A percentile compares a stretch with the other conserved stretches of the same genome.
phyloP scores from a whole-genome alignment of 768 basidiomycete genomes.

The Kwoniella europaea region DNA sequence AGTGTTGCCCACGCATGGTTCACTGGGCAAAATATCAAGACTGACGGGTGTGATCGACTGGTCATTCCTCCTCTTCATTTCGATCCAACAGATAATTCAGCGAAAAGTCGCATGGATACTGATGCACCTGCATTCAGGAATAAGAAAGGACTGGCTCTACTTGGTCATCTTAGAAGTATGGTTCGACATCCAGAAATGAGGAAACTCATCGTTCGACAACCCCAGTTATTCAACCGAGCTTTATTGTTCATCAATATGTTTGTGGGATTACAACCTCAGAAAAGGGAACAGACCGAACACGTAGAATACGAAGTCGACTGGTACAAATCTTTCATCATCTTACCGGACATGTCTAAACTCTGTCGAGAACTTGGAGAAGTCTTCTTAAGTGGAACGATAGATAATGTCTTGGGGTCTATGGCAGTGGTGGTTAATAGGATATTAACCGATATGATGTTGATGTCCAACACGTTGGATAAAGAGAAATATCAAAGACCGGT shows the following conservation, averaged over 20 bases:
- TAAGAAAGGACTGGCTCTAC: conserved; percentile 94
- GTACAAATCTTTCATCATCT: conserved; percentile 96
- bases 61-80: conserved; percentile 64
- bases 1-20: conserved; percentile 88
- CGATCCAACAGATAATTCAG: conserved; percentile 18
- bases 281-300: conserved; percentile 77
- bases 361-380: conserved; percentile 89
- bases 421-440: conserved; percentile 34
- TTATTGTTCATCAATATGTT: conserved; percentile 82
- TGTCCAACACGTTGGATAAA: conserved; percentile 40
- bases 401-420: conserved; percentile 62
- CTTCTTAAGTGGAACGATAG: conserved; percentile 66
- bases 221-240: conserved; percentile 72
- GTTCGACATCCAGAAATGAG: conserved; percentile 70
- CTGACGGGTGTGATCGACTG: conserved; percentile 20
- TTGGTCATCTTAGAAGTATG: conserved; percentile 72
- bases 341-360: conserved; percentile 82
- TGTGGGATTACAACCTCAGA: conserved; percentile 90
- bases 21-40: conserved; percentile 74
- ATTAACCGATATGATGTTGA: conserved; percentile 39
- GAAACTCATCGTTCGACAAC: conserved; percentile 72
- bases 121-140: conserved; percentile 88
- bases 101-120: conserved; percentile 67
- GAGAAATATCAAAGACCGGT: conserved; percentile 26
- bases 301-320: conserved; percentile 96